Evolutionary conservation across 2,329 filamentous ascomycete species (phyloP).

Genomic region (Penicillium palitans): DNA sequence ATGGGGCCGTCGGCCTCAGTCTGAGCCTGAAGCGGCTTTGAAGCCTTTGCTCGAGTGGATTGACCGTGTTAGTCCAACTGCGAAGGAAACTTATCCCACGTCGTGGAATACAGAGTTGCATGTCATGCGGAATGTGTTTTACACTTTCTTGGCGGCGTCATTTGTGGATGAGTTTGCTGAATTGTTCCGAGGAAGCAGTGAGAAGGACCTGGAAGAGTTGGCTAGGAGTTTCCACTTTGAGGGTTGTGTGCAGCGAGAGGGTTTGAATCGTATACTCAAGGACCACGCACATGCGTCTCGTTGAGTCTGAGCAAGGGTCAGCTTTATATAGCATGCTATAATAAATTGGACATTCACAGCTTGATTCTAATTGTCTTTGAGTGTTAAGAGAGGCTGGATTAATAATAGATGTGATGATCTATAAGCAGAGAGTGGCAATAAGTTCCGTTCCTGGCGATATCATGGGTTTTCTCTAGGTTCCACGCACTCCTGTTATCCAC

Average conservation of each 20-base stretch:
- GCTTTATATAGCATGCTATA: not conserved
- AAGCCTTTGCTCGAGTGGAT: constrained; percentile 49
- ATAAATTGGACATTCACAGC: not conserved
- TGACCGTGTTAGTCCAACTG: constrained; percentile 45
- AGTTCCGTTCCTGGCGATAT: not conserved
- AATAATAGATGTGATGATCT: not conserved
- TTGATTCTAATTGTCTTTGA: not conserved
- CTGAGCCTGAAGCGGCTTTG: constrained; percentile 48
- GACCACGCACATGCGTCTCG: constrained; percentile 38
- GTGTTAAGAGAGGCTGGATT: not conserved
- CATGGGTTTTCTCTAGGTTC: not conserved
- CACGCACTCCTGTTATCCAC: constrained; percentile 18
- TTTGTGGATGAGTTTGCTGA: constrained; percentile 57
- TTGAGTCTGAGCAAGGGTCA: not conserved
- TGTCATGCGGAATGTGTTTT: constrained; percentile 47
- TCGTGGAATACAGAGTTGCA: constrained; percentile 55
- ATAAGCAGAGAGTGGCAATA: constrained; percentile 6
- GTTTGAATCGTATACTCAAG: constrained; percentile 54
- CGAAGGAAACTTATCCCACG: constrained; percentile 48
- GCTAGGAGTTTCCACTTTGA: constrained; percentile 57
- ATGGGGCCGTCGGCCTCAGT: constrained; percentile 51
- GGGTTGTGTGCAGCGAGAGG: constrained; percentile 54
- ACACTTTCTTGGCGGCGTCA: constrained; percentile 54
- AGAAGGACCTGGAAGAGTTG: constrained; percentile 56
- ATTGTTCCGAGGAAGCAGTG: constrained; percentile 53